phyloP scores from a whole-genome alignment of 192 early-diverging fungal genomes.

The Martensiomyces pterosporus region DNA sequence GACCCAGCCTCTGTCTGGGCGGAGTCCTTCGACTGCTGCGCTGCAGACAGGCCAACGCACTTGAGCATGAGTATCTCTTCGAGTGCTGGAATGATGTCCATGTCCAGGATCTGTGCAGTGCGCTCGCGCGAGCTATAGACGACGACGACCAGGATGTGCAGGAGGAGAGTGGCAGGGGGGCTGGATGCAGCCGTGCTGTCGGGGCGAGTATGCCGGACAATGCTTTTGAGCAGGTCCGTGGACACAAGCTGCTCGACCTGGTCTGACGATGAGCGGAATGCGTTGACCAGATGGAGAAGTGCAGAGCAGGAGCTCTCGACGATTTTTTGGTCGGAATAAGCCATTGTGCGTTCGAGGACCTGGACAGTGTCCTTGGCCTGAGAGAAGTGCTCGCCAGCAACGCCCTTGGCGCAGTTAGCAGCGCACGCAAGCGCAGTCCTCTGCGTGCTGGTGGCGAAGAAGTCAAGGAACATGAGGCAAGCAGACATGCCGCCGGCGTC shows the following conservation, averaged over 20 bases:
- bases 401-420: conserved; percentile 58
- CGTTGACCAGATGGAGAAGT: conserved; percentile 62
- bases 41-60: neutral
- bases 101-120: conserved; percentile 17
- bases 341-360: conserved; percentile 64
- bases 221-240: conserved; percentile 51
- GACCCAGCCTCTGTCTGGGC: no score
- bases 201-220: conserved; percentile 55
- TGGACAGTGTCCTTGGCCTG: conserved; percentile 67
- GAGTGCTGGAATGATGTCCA: conserved; percentile 8
- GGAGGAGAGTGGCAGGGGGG: conserved; percentile 2
- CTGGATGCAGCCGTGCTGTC: conserved; percentile 25
- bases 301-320: conserved; percentile 65
- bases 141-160: conserved; percentile 19
- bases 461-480: conserved; percentile 80
- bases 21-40: no score
- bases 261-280: conserved; percentile 52
- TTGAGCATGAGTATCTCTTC: conserved; percentile 10
- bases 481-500: conserved; percentile 71
- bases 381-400: conserved; percentile 52
- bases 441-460: conserved; percentile 83
- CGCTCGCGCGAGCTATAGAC: conserved; percentile 12
- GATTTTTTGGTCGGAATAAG: conserved; percentile 67
- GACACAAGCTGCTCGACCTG: conserved; percentile 59
- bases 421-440: conserved; percentile 73